A percentile compares a stretch with the other conserved stretches of the same genome.
These are phyloP conservation scores for Aspergillus affinis DNA, from an alignment of 495 filamentous ascomycete species.

Conservation along the genomic window DNA sequence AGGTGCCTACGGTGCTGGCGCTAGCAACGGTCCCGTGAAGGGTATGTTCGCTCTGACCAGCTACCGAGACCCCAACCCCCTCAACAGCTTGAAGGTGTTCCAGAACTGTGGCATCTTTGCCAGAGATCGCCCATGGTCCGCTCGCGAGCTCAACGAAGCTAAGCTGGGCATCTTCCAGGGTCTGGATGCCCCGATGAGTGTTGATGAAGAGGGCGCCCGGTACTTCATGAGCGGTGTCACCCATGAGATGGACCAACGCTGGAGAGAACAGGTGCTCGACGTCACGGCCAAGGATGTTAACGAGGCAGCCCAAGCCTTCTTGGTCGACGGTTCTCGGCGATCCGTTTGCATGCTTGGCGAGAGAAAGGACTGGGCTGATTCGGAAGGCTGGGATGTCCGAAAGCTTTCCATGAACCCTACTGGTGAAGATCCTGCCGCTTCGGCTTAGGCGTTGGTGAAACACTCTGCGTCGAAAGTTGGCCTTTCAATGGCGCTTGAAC, in stretches of 20 bases:
- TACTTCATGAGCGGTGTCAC: slow-evolving; percentile 83
- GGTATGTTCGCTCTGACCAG: slow-evolving; percentile 93
- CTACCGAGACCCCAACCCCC: slow-evolving; percentile 95
- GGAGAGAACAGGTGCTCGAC: slow-evolving; percentile 83
- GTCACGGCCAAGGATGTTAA: slow-evolving; percentile 80
- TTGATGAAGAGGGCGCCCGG: slow-evolving; percentile 83
- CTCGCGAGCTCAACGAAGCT: slow-evolving; percentile 88
- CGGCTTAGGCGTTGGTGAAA: slow-evolving; percentile 16
- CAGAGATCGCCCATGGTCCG: slow-evolving; percentile 77
- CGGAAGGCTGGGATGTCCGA: slow-evolving; percentile 41
- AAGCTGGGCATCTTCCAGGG: slow-evolving; percentile 92
- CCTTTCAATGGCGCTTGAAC: neutral
- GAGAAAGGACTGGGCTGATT: slow-evolving; percentile 70
- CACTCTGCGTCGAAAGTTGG: neutral
- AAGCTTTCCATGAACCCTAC: slow-evolving; percentile 42
- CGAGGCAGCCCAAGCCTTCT: slow-evolving; percentile 74
- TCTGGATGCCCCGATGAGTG: slow-evolving; percentile 88
- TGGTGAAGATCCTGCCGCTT: slow-evolving; percentile 18
- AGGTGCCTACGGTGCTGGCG: slow-evolving; percentile 91
- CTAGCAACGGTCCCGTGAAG: slow-evolving; percentile 73
- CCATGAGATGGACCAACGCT: slow-evolving; percentile 83
- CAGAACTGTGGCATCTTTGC: slow-evolving; percentile 80
- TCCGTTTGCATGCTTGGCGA: slow-evolving; percentile 74
- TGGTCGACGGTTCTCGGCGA: slow-evolving; percentile 64
- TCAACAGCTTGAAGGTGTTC: slow-evolving; percentile 85